Evolutionary conservation across 495 filamentous ascomycete species (phyloP), one percentile per base, ranked within the genome.

Genomic region (Penicillium goetzii): DNA sequence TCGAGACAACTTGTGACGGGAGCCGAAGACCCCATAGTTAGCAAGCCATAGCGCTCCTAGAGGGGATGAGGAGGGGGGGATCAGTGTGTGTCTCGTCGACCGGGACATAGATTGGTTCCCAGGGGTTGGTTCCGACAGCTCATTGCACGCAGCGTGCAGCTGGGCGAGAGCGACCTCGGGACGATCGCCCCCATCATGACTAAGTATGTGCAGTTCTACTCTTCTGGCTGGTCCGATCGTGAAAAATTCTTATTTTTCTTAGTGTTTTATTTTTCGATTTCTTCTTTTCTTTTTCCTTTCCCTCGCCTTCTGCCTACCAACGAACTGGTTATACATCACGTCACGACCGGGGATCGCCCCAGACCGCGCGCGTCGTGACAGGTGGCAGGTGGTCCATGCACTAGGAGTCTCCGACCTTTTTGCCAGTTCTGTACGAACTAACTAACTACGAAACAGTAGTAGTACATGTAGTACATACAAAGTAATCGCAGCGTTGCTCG

Each of bases 321-420:
- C 36, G 17, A 40, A 1, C 12, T 6, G 15, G 36, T 25, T 45
- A 58, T 53, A 56, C 40, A 60, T 63, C 56, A 65, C 56, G 66
- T 65, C 62, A 68, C 62, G 40, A 10, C 47, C 51, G 52, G 52
- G 40, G 62, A 62, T 68, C 62, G 62, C 59, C 58, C 59, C 47
- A 67, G 21, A 28, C 12, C 40, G 34, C 34, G 34, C 36, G 50
- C 49, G 33, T 54, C 54, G 61, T 73, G 70, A 73, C 70, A 71
- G 70, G 59, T 71, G 70, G 68, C 70, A 68, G 65, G 68, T 73
- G 70, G 70, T 52, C 68, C 66, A 51, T 71, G 70, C 70, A 43
- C 34, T 4, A 32, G 5, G 30, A 43, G 36, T 59, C 15, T n/a
- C 36, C 34, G 53, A 38, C 25, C 26, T 36, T 47, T 62, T 60